phyloP scores from a whole-genome alignment of 495 filamentous ascomycete species.

The Tuber microsphaerosporum region DNA sequence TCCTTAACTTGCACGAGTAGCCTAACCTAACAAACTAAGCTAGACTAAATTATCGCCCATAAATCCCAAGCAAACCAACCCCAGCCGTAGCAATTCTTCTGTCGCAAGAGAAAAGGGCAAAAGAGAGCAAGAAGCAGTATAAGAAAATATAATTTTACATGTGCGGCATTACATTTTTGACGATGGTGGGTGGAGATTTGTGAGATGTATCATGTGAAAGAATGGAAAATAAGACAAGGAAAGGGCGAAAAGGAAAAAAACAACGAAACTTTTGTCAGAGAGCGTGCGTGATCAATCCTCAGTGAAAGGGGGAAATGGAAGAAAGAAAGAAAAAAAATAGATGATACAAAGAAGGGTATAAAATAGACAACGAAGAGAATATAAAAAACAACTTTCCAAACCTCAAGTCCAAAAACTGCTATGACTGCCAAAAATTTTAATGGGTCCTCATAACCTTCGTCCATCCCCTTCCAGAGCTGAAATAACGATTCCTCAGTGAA shows the following conservation, averaged over 20 bases:
- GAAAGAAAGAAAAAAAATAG: slow-evolving; percentile 18
- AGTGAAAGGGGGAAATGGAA: slow-evolving; percentile 12
- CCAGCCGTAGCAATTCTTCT: not conserved
- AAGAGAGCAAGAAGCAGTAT: slow-evolving; percentile 14
- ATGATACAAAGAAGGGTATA: slow-evolving; percentile 8
- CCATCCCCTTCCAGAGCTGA: not conserved
- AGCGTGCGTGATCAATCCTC: slow-evolving; percentile 13
- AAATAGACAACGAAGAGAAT: not conserved
- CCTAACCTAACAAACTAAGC: not conserved
- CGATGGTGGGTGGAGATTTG: slow-evolving; percentile 6
- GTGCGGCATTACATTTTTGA: slow-evolving; percentile 13
- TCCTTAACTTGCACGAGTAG: not conserved
- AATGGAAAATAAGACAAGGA: slow-evolving; percentile 11
- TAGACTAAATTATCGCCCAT: not conserved
- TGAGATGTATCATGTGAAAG: slow-evolving; percentile 20
- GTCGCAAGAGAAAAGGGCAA: slow-evolving; percentile 8
- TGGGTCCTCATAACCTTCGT: not conserved
- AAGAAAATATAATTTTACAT: slow-evolving; percentile 16
- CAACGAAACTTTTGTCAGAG: slow-evolving; percentile 22
- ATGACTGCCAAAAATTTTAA: not conserved
- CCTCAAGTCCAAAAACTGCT: not conserved
- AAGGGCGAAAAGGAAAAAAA: slow-evolving; percentile 12
- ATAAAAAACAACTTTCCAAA: not conserved
- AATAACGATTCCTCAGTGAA: slow-evolving; percentile 13
- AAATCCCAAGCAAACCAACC: not conserved